phyloP scores from a whole-genome alignment of 2,329 filamentous ascomycete genomes.

The Botryotinia convoluta region DNA sequence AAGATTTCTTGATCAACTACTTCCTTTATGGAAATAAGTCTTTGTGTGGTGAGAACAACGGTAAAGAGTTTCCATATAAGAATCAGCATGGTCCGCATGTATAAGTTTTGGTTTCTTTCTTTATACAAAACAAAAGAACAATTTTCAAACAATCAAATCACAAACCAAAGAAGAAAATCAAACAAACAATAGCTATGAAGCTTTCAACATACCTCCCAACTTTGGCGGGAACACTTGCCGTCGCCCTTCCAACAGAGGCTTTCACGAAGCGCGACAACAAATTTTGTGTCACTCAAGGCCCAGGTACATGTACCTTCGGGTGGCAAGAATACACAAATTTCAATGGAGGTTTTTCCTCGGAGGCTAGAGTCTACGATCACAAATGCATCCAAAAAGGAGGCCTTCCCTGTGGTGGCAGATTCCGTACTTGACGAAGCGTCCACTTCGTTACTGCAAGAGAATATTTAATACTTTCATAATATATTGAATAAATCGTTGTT shows the following conservation, averaged over 20 bases:
- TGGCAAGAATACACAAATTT: background rate
- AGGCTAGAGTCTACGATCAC: background rate
- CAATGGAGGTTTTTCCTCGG: background rate
- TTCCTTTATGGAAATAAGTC: background rate
- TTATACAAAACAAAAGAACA: background rate
- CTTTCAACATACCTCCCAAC: background rate
- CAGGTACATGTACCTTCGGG: background rate
- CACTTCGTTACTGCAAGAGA: too few relatives aligned
- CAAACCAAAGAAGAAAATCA: background rate
- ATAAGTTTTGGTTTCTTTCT: too few relatives aligned
- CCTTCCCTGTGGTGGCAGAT: too few relatives aligned
- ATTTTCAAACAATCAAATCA: background rate
- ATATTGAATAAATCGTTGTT: too few relatives aligned
- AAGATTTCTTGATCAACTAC: background rate
- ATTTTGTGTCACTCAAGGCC: background rate
- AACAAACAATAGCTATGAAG: background rate
- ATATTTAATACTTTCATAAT: too few relatives aligned
- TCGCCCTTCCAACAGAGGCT: background rate
- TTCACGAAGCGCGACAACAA: background rate
- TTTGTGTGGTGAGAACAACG: background rate
- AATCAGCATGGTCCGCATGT: background rate
- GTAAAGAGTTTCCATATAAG: background rate
- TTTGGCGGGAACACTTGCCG: background rate
- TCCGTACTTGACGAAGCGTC: too few relatives aligned
- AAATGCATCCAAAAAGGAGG: conserved; percentile 38